Evolutionary conservation across 495 filamentous ascomycete genomes (phyloP).

Genomic region (Trichocladium uniseriatum): DNA sequence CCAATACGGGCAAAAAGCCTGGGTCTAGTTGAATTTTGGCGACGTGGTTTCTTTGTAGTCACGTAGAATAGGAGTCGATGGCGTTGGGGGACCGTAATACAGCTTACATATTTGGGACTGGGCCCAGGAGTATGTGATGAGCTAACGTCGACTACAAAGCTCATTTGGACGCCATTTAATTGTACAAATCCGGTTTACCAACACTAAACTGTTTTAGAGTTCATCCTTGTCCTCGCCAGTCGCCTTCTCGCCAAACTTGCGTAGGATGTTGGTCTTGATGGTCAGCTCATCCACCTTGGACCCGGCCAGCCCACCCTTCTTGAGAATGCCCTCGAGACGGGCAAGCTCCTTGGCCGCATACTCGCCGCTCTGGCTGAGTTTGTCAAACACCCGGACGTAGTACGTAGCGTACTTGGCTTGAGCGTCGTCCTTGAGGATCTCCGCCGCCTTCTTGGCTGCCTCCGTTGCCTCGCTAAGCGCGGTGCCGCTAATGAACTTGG

Average conservation of each 20-base stretch:
- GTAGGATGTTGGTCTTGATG: conserved; percentile 79
- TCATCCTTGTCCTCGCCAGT: conserved; percentile 51
- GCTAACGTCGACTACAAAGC: too few species aligned
- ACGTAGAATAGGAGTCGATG: neutral
- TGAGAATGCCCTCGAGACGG: conserved; percentile 67
- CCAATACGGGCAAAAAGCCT: conserved; percentile 36
- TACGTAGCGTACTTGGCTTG: conserved; percentile 76
- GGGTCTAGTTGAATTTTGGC: neutral
- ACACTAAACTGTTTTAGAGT: conserved; percentile 41
- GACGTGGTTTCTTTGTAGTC: neutral
- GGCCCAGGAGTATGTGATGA: too few species aligned
- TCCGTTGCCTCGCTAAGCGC: conserved; percentile 47
- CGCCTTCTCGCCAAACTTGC: conserved; percentile 53
- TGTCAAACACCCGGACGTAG: conserved; percentile 83
- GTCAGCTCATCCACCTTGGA: conserved; percentile 86
- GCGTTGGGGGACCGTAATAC: neutral
- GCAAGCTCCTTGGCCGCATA: conserved; percentile 82
- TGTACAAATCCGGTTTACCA: neutral
- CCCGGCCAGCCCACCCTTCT: conserved; percentile 75
- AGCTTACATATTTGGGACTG: too few species aligned
- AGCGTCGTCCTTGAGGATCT: conserved; percentile 50
- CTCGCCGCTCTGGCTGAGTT: conserved; percentile 62
- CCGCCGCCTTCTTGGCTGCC: conserved; percentile 61
- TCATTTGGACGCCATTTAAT: neutral
- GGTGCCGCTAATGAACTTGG: conserved; percentile 52